phyloP scores from a whole-genome alignment of 805 yeast genomes.

The Teunomyces atbi region DNA sequence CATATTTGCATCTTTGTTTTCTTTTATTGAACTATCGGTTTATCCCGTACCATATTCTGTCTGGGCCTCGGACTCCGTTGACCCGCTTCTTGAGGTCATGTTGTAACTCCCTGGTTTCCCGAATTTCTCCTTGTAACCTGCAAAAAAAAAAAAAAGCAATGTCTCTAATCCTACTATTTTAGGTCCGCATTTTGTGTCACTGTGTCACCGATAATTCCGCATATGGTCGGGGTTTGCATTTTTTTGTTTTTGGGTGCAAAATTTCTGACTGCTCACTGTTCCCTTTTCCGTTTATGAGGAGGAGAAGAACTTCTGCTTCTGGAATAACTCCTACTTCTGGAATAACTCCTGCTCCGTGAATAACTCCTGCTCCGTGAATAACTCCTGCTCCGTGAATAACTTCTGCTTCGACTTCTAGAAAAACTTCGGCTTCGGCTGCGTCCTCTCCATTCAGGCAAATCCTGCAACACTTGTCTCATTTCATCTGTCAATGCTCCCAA shows the following conservation, averaged over 20 bases:
- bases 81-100: not conserved
- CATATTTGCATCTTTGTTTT: no score
- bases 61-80: not conserved
- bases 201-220: conserved; percentile 5
- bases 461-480: conserved; percentile 60
- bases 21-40: not conserved
- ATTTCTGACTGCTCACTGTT: not conserved
- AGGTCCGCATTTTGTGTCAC: conserved; percentile 2
- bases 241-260: conserved; percentile 5
- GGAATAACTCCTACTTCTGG: not conserved
- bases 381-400: conserved; percentile 5
- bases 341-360: conserved; percentile 2
- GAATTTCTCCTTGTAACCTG: conserved; percentile 6
- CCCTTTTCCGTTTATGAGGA: not conserved
- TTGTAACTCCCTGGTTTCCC: not conserved
- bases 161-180: not conserved
- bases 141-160: not conserved
- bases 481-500: conserved; percentile 78
- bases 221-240: not conserved
- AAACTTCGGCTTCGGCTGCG: conserved; percentile 11
- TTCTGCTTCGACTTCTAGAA: conserved; percentile 11
- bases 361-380: not conserved
- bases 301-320: not conserved
- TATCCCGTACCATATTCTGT: not conserved
- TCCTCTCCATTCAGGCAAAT: conserved; percentile 24